Percentiles rank a stretch among this genome's conserved stretches.
These are phyloP conservation scores for Ophiostoma triangulosporum DNA, from an alignment of 2,329 filamentous ascomycete species.

Conservation along the genomic window DNA sequence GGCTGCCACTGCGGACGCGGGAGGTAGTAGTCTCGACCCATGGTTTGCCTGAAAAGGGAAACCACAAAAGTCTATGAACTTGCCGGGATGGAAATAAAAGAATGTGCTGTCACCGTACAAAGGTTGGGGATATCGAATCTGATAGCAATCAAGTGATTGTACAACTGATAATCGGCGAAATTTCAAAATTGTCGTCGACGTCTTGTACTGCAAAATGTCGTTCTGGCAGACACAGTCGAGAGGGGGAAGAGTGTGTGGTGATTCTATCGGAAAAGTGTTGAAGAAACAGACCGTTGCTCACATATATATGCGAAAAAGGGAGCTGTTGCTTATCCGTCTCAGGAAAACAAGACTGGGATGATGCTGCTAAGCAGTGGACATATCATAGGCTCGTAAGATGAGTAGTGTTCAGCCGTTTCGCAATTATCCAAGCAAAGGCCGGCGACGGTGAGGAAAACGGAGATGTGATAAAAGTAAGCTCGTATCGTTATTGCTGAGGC, in stretches of 20 bases:
- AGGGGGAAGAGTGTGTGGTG: neutral
- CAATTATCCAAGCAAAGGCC: neutral
- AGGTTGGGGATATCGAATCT: neutral
- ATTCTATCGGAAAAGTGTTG: neutral
- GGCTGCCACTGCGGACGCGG: constrained; percentile 15
- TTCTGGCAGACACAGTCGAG: neutral
- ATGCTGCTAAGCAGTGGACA: constrained; percentile 5
- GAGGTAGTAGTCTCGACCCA: constrained; percentile 14
- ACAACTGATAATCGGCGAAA: neutral
- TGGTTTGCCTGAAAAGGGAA: constrained; percentile 4
- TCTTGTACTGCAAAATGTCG: neutral
- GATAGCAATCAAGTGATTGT: neutral
- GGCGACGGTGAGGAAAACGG: neutral
- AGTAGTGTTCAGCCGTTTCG: neutral
- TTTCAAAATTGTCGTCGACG: neutral
- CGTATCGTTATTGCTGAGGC: neutral
- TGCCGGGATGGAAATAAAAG: neutral
- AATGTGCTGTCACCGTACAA: neutral
- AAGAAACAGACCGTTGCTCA: neutral
- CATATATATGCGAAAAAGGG: constrained; percentile 6
- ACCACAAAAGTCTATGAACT: neutral
- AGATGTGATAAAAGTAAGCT: neutral
- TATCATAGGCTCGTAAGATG: constrained; percentile 7
- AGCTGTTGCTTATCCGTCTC: neutral
- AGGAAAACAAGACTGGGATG: neutral